Percentiles rank a stretch among this genome's conserved stretches.
phyloP scores from a whole-genome alignment of 1,284 basidiomycete genomes.

The Fomitiporia mediterranea region DNA sequence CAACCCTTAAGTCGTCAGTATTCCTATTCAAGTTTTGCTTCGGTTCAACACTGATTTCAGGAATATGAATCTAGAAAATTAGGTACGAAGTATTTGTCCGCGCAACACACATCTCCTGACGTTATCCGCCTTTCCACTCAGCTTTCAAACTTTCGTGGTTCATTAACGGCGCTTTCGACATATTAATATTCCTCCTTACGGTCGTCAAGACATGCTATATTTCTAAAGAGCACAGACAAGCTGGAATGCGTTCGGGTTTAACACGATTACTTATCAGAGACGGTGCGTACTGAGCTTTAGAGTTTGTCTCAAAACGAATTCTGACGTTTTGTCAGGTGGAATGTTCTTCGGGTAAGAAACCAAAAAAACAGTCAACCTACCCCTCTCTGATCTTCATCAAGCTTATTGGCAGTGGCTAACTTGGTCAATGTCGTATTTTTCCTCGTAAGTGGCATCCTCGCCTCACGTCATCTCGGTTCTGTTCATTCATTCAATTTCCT shows the following conservation, averaged over 20 bases:
- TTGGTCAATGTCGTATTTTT: constrained; percentile 15
- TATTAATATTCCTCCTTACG: constrained; percentile 9
- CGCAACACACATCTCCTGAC: neutral
- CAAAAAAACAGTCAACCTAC: too few relatives aligned
- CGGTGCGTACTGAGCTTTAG: constrained; percentile 7
- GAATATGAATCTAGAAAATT: neutral
- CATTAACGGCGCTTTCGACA: constrained; percentile 9
- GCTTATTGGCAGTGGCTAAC: constrained; percentile 14
- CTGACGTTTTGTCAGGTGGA: constrained; percentile 1
- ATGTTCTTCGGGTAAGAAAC: constrained; percentile 14
- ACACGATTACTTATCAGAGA: constrained; percentile 11
- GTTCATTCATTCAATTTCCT: too few relatives aligned
- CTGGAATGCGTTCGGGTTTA: constrained; percentile 7
- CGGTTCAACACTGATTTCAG: neutral
- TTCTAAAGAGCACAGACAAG: neutral
- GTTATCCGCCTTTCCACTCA: neutral
- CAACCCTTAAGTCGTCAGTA: constrained; percentile 10
- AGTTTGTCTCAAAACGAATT: neutral
- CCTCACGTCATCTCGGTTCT: neutral
- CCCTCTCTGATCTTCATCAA: too few relatives aligned
- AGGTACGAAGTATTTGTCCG: neutral
- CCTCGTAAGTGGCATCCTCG: constrained; percentile 2
- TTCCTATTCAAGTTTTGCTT: neutral
- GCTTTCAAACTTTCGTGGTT: constrained; percentile 16
- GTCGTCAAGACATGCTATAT: constrained; percentile 8